Percentiles rank a stretch among this genome's conserved stretches.
Evolutionary conservation across 2,329 filamentous ascomycete genomes (phyloP).

Genomic region (Colletotrichum sublineola): DNA sequence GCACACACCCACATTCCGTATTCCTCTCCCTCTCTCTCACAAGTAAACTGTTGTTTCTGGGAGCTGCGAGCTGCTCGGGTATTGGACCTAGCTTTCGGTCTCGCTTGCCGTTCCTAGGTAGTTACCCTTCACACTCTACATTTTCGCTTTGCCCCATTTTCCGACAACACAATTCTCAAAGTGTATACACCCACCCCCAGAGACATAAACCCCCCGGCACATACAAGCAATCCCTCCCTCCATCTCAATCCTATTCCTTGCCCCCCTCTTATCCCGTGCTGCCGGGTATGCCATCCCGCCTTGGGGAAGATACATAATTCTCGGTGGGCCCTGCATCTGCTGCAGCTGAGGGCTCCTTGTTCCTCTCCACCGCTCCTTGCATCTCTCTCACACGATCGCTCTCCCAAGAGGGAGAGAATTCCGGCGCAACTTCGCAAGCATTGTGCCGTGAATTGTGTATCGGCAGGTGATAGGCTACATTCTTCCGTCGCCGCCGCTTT

Average conservation of each 20-base stretch:
- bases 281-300: slow-evolving; percentile 38
- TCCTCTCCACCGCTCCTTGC: slow-evolving; percentile 16
- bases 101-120: background rate
- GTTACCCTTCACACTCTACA: background rate
- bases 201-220: slow-evolving; percentile 20
- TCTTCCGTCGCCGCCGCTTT: slow-evolving; percentile 28
- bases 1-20: slow-evolving; percentile 9
- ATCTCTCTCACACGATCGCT: slow-evolving; percentile 28
- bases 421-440: slow-evolving; percentile 9
- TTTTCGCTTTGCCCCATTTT: slow-evolving; percentile 22
- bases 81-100: slow-evolving; percentile 8
- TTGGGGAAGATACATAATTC: slow-evolving; percentile 20
- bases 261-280: slow-evolving; percentile 32
- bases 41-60: background rate
- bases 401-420: slow-evolving; percentile 32
- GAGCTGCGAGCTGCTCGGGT: slow-evolving; percentile 6
- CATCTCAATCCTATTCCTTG: slow-evolving; percentile 34
- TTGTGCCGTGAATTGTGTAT: slow-evolving; percentile 28
- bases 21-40: background rate
- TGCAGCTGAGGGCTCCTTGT: slow-evolving; percentile 10
- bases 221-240: slow-evolving; percentile 12
- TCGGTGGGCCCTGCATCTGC: slow-evolving; percentile 16
- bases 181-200: slow-evolving; percentile 1
- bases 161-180: background rate
- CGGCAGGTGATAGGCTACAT: slow-evolving; percentile 38